Evolutionary conservation across 805 yeast species (phyloP).

Genomic region (Wickerhamiella shivajii): DNA sequence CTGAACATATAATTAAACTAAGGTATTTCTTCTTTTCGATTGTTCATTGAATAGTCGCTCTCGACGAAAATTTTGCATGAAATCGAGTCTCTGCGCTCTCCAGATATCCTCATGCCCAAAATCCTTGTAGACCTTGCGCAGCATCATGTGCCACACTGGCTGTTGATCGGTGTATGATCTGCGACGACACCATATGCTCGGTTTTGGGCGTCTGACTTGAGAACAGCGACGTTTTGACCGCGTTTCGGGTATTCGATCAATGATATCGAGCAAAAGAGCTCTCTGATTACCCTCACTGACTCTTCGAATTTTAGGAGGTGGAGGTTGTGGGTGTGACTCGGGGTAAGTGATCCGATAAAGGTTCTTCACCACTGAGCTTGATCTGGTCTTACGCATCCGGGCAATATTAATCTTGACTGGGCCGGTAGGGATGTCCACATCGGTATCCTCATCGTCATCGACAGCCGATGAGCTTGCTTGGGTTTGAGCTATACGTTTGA

Average conservation of each 20-base stretch:
- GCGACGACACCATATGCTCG: not conserved
- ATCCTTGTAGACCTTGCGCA: conserved; percentile 1
- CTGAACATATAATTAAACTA: not conserved
- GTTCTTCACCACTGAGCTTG: no score
- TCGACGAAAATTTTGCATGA: conserved; percentile 2
- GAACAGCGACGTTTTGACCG: conserved; percentile 1
- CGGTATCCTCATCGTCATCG: not conserved
- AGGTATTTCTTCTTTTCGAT: not conserved
- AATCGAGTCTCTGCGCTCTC: conserved; percentile 1
- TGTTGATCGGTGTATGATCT: not conserved
- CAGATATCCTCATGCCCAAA: conserved; percentile 2
- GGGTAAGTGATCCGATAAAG: no score
- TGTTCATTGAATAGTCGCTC: conserved; percentile 1
- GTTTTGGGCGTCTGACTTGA: not conserved
- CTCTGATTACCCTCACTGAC: no score
- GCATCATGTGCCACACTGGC: conserved; percentile 5
- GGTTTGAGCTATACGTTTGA: not conserved
- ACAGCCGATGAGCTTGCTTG: not conserved
- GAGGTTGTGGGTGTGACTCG: no score
- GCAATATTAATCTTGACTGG: no score
- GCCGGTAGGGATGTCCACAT: no score
- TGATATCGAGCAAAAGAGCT: no score
- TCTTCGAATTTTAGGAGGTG: no score
- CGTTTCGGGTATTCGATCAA: conserved; percentile 1
- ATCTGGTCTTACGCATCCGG: no score